Evolutionary conservation across 2,329 filamentous ascomycete species (phyloP), one percentile per base, ranked within the genome.

Genomic region (Leptographium procerum): DNA sequence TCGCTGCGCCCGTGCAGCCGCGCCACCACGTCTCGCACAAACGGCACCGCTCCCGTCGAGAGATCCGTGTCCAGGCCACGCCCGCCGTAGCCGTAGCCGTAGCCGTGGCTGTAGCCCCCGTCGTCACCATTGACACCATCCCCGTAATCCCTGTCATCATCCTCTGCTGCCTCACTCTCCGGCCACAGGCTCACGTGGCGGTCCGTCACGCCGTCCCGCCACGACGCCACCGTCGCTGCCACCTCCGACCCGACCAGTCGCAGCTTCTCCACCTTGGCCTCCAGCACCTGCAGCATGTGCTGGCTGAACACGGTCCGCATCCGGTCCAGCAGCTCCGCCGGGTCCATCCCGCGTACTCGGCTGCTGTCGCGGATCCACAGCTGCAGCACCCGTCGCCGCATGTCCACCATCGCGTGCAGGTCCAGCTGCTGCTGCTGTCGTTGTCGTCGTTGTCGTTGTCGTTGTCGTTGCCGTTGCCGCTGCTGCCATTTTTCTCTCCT

Each of bases 301-400:
- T 76, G 73, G 66, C 90, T 91, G 69, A 95, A 81, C 4, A 81
- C 78, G 40, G 80, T 76, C 31, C 89, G 81, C 51, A 95, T 73
- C 13, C 81, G 78, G 64, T 88, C 79, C 11, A 91, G 79, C 65
- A 94, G 81, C 52, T 83, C 77, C 5, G 81, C 79, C 1, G 85
- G 80, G 68, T 91, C 79, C 66, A 91, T 77, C 40, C 86, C 85
- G 65, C 80, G 76, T 64, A 81, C 81, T 57, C 82, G 81, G 43
- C 80, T 79, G 26, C 84, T 82, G 57, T 87, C 83, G 24, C 83
- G 77, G 58, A 95, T 85, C 87, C 90, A 94, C 13, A 87, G 80
- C 64, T 87, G 83, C 52, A 95, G 71, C 8, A 91, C 78, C 45
- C 80, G 80, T 53, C 84, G 87, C 52, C 90, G 82, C 57, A 95